Evolutionary conservation across 805 yeast genomes (phyloP).

Genomic region (Tetrapisispora taiwanensis): DNA sequence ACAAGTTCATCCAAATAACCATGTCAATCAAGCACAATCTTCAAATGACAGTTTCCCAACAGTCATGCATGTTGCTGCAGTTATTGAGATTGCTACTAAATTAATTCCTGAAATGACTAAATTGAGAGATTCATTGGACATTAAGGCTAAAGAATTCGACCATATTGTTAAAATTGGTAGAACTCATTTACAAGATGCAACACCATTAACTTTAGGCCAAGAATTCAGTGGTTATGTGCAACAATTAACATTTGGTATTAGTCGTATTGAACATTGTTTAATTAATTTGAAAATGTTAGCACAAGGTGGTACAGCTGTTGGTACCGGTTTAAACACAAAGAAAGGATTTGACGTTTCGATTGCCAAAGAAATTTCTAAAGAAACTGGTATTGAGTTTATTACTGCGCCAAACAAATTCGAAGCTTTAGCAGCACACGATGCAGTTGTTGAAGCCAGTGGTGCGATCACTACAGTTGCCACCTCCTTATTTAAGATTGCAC

Average conservation of each 20-base stretch:
- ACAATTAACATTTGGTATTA: conserved; percentile 85
- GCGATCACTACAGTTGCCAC: conserved; percentile 92
- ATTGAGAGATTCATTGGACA: conserved; percentile 65
- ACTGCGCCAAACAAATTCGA: conserved; percentile 99
- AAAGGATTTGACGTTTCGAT: conserved; percentile 81
- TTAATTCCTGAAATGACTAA: conserved; percentile 72
- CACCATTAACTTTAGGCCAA: conserved; percentile 95
- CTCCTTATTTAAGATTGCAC: conserved; percentile 90
- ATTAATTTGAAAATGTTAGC: conserved; percentile 76
- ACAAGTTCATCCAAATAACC: conserved; percentile 95
- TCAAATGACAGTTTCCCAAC: conserved; percentile 99
- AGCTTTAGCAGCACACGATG: conserved; percentile 98
- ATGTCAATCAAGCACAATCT: conserved; percentile 97
- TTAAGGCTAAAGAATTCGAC: conserved; percentile 72
- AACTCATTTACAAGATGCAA: conserved; percentile 97
- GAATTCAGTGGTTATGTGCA: conserved; percentile 95
- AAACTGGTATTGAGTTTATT: conserved; percentile 80
- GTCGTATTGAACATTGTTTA: conserved; percentile 66
- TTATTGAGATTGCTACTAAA: conserved; percentile 65
- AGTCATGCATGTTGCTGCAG: conserved; percentile 99
- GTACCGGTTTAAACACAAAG: conserved; percentile 93
- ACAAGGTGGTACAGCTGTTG: conserved; percentile 99
- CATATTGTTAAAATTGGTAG: conserved; percentile 96
- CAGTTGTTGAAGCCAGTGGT: conserved; percentile 94
- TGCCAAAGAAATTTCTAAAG: conserved; percentile 74